Conservation (phyloP, 257 asterid genomes). For the Nicotiana attenuata region DNA sequence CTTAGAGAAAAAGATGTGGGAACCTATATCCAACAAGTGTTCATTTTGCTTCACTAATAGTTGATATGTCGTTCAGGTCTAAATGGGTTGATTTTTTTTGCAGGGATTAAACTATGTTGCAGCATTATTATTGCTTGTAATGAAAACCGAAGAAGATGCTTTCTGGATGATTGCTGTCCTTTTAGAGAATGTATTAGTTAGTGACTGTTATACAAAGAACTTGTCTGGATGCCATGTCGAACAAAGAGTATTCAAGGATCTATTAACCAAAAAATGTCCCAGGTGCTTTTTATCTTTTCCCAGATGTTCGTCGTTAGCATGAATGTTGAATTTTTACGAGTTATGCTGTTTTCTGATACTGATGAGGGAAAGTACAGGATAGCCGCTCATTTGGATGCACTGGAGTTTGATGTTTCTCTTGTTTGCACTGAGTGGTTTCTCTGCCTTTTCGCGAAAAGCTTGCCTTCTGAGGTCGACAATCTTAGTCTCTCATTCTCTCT, state of each 20-base stretch:
- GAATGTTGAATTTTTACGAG: neutral
- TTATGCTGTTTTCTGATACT: neutral
- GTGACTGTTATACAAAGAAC: slow-evolving; percentile 83
- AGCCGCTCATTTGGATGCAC: slow-evolving; percentile 73
- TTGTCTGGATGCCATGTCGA: slow-evolving; percentile 97
- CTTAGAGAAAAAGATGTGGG: neutral
- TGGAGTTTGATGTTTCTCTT: slow-evolving; percentile 96
- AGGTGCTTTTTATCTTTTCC: slow-evolving; percentile 40
- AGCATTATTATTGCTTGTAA: slow-evolving; percentile 86
- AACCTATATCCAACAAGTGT: neutral
- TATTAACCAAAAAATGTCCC: slow-evolving; percentile 75
- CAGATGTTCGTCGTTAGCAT: slow-evolving; percentile 3
- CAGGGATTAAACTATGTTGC: slow-evolving; percentile 98
- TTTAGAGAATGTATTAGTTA: slow-evolving; percentile 82
- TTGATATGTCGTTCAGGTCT: neutral
- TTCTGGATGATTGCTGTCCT: slow-evolving; percentile 99
- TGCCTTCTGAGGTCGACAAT: slow-evolving; percentile 84
- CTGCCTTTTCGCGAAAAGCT: slow-evolving; percentile 90
- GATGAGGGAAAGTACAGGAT: slow-evolving; percentile 48
- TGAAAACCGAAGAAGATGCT: slow-evolving; percentile 98
- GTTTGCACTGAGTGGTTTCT: slow-evolving; percentile 98
- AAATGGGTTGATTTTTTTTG: slow-evolving; percentile 12
- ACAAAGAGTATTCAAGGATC: slow-evolving; percentile 90
- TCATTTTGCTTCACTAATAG: neutral
- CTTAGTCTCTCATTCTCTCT: neutral